These are phyloP conservation scores for Thecaphora frezii DNA, from an alignment of 1,284 basidiomycete genomes.

Conservation along the genomic window DNA sequence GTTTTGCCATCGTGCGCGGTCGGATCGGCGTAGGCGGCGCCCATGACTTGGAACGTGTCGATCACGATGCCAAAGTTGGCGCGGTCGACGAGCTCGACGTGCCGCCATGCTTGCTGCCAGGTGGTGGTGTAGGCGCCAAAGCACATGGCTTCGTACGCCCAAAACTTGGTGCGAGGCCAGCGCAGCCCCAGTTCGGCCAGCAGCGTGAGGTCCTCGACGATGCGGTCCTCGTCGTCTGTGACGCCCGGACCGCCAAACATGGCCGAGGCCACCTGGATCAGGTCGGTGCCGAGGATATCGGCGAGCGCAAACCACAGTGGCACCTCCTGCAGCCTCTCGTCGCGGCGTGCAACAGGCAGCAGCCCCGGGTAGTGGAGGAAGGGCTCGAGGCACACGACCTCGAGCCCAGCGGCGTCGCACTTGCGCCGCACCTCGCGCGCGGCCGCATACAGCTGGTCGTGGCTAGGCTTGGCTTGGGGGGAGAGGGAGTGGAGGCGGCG, in stretches of 20 bases:
- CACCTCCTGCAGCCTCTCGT: slow-evolving; percentile 4
- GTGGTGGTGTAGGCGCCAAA: slow-evolving; percentile 36
- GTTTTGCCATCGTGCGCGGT: slow-evolving; percentile 15
- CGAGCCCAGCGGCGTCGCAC: not conserved
- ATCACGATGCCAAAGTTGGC: slow-evolving; percentile 58
- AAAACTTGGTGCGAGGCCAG: slow-evolving; percentile 5
- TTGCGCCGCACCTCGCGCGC: not conserved
- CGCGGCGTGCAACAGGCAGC: slow-evolving; percentile 1
- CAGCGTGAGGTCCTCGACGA: slow-evolving; percentile 12
- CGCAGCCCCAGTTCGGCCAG: slow-evolving; percentile 7
- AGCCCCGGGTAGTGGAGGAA: slow-evolving; percentile 7
- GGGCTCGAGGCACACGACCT: slow-evolving; percentile 4
- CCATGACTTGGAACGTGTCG: slow-evolving; percentile 60
- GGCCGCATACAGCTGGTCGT: not conserved
- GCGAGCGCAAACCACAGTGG: slow-evolving; percentile 6
- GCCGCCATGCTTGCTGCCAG: slow-evolving; percentile 56
- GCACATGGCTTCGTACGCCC: slow-evolving; percentile 33
- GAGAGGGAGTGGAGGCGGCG: slow-evolving; percentile 1
- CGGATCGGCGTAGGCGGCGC: slow-evolving; percentile 53
- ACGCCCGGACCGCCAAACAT: slow-evolving; percentile 8
- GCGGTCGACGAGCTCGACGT: slow-evolving; percentile 42
- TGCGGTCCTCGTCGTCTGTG: slow-evolving; percentile 4
- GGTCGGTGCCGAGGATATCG: slow-evolving; percentile 22
- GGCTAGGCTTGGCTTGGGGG: not conserved
- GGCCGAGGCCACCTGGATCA: slow-evolving; percentile 23